Conservation (phyloP, 2,329 filamentous ascomycete genomes). For the Calonectria fujianensis region DNA sequence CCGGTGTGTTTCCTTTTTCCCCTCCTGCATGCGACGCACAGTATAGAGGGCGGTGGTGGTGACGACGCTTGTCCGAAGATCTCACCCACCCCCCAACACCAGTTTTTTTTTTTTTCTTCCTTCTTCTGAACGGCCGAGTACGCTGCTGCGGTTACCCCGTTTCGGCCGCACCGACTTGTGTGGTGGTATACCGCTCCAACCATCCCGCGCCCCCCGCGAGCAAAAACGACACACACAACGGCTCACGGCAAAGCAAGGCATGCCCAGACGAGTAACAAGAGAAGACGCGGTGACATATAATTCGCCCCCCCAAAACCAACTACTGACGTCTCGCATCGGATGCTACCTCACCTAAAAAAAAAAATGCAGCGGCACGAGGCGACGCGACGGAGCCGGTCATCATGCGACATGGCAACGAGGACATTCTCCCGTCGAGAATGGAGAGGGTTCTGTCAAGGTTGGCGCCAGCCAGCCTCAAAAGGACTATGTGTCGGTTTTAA, state of each 20-base stretch:
- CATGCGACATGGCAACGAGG: not conserved
- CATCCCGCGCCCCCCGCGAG: constrained; percentile 25
- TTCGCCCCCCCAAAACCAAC: not conserved
- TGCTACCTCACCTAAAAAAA: constrained; percentile 7
- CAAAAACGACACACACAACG: constrained; percentile 9
- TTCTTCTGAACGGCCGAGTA: not conserved
- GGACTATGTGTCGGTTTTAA: constrained; percentile 8
- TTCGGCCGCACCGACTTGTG: constrained; percentile 7
- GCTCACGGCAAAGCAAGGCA: constrained; percentile 14
- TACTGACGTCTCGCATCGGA: constrained; percentile 7
- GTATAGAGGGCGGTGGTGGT: constrained; percentile 10
- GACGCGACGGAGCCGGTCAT: not conserved
- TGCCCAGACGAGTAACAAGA: not conserved
- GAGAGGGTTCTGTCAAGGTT: constrained; percentile 11
- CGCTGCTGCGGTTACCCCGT: constrained; percentile 4
- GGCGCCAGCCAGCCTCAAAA: constrained; percentile 5
- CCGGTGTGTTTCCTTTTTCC: constrained; percentile 23
- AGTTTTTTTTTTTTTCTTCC: too few species aligned
- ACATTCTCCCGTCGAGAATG: not conserved
- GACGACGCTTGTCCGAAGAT: constrained; percentile 25
- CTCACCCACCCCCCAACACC: constrained; percentile 16
- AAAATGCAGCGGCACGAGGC: constrained; percentile 12
- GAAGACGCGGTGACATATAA: not conserved
- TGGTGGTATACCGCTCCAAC: constrained; percentile 14
- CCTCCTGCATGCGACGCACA: constrained; percentile 14